phyloP scores from a whole-genome alignment of 2,329 filamentous ascomycete species.

The Metarhizium robertsii region DNA sequence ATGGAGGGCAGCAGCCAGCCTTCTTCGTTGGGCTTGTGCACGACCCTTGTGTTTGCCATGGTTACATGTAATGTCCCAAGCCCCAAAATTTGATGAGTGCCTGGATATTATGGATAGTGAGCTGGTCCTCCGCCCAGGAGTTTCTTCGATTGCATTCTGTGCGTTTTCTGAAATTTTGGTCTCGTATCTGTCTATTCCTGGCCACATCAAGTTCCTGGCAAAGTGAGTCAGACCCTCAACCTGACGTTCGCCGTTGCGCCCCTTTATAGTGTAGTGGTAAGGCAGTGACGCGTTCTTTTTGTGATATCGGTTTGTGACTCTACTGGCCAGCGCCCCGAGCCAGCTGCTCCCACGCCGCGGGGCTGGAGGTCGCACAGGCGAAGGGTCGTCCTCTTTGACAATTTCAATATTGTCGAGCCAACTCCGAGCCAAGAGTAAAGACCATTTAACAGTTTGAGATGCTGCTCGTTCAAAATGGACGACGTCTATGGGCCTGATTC shows the following conservation, averaged over 20 bases:
- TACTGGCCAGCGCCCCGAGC: conserved; percentile 49
- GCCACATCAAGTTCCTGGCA: conserved; percentile 53
- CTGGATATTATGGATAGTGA: conserved; percentile 25
- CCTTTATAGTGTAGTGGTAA: conserved; percentile 40
- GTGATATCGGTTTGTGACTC: conserved; percentile 35
- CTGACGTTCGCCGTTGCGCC: conserved; percentile 48
- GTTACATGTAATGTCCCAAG: conserved; percentile 26
- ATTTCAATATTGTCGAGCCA: conserved; percentile 63
- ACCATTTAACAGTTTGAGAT: conserved; percentile 56
- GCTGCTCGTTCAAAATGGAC: conserved; percentile 53
- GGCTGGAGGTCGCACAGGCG: conserved; percentile 6
- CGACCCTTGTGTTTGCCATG: conserved; percentile 18
- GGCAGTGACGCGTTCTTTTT: conserved; percentile 22
- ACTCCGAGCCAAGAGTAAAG: conserved; percentile 50
- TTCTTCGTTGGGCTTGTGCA: conserved; percentile 36
- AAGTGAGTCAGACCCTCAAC: conserved; percentile 55
- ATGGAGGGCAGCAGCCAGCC: conserved; percentile 48
- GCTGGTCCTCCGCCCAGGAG: conserved; percentile 25
- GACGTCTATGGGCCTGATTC: conserved; percentile 46
- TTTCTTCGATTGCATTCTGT: conserved; percentile 26
- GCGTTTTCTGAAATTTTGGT: conserved; percentile 39
- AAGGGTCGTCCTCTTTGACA: conserved; percentile 29
- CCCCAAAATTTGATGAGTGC: conserved; percentile 38
- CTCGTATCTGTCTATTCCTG: conserved; percentile 44
- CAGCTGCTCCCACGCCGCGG: conserved; percentile 29